A percentile compares a stretch with the other conserved stretches of the same genome.
phyloP scores from a whole-genome alignment of 2,329 filamentous ascomycete genomes.

The Calonectria pseudoreteaudii region DNA sequence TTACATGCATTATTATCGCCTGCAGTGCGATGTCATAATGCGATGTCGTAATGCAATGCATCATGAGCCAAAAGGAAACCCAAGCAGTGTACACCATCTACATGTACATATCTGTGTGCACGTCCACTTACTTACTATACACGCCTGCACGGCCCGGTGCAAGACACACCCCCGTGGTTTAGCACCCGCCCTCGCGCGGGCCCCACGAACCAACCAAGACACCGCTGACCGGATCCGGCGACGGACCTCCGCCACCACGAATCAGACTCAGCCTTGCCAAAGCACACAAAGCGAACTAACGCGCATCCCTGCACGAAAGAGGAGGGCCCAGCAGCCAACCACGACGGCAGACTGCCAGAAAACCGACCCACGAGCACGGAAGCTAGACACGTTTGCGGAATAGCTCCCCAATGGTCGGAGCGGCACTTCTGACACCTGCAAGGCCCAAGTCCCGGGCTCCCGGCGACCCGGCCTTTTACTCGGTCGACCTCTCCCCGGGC shows the following conservation, averaged over 20 bases:
- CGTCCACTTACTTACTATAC: not conserved
- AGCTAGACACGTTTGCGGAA: not conserved
- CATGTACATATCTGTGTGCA: not conserved
- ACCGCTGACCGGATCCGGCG: not conserved
- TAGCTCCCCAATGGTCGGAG: not conserved
- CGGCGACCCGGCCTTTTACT: not conserved
- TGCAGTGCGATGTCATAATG: not conserved
- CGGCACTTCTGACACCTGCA: conserved; percentile 3
- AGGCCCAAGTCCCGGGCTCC: not conserved
- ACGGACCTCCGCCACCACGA: not conserved
- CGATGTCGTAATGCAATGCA: not conserved
- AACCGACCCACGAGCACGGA: not conserved
- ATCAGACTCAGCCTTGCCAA: not conserved
- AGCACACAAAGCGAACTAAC: not conserved
- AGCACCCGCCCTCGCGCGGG: not conserved
- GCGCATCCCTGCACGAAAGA: not conserved
- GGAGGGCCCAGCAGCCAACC: not conserved
- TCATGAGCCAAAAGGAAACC: not conserved
- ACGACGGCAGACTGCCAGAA: not conserved
- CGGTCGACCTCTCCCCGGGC: not conserved
- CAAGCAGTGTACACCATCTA: not conserved
- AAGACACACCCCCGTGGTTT: not conserved
- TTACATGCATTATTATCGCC: not conserved
- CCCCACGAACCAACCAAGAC: not conserved
- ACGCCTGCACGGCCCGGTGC: not conserved